Evolutionary conservation across 2,329 filamentous ascomycete genomes (phyloP).

Genomic region (Phoma sp.): DNA sequence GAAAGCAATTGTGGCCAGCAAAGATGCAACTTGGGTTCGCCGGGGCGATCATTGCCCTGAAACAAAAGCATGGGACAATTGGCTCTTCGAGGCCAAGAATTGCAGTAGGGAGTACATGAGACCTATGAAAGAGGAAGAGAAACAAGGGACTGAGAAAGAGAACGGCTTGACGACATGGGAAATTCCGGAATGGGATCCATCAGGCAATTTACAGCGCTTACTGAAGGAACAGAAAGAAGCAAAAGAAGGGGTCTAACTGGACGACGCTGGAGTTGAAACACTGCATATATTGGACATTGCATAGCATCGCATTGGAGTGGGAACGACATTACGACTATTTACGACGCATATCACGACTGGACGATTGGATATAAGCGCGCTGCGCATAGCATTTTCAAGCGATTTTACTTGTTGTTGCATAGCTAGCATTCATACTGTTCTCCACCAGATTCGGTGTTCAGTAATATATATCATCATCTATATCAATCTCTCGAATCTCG

Average conservation of each 20-base stretch:
- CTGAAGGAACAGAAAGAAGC: neutral
- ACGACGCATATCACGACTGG: slow-evolving; percentile 16
- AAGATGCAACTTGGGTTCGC: slow-evolving; percentile 53
- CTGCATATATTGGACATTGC: slow-evolving; percentile 1
- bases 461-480: neutral
- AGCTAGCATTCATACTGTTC: neutral
- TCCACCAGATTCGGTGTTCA: neutral
- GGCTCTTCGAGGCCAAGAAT: slow-evolving; percentile 48
- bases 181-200: slow-evolving; percentile 26
- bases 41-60: slow-evolving; percentile 51
- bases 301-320: neutral
- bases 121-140: slow-evolving; percentile 19
- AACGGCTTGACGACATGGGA: slow-evolving; percentile 38
- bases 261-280: neutral
- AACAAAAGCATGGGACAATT: slow-evolving; percentile 53
- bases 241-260: neutral
- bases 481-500: neutral
- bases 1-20: slow-evolving; percentile 57
- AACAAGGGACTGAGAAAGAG: too few relatives aligned
- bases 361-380: slow-evolving; percentile 7
- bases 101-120: slow-evolving; percentile 25
- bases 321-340: neutral
- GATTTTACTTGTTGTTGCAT: neutral
- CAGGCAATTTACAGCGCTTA: neutral
- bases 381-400: slow-evolving; percentile 1